Conservation (phyloP, 148 eudicot species). For the Arbutus unedo region DNA sequence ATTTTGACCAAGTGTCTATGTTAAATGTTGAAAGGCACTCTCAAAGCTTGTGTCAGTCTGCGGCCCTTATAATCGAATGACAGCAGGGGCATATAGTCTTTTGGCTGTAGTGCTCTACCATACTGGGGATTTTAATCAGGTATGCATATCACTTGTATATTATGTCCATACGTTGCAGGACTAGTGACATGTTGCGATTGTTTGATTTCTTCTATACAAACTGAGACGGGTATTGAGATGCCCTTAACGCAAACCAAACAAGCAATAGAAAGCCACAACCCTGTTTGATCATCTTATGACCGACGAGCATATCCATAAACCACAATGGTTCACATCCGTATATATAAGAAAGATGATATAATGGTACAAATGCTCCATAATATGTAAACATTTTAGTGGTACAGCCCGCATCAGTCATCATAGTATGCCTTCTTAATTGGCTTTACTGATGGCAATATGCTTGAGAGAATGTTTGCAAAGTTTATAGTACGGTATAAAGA, state of each 20-base stretch:
- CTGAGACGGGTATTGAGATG: not conserved
- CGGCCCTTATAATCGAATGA: conserved; percentile 99
- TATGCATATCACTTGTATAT: conserved; percentile 18
- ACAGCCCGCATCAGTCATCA: not conserved
- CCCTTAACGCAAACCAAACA: not conserved
- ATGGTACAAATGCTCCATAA: not conserved
- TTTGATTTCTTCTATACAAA: not conserved
- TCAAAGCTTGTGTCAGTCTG: conserved; percentile 96
- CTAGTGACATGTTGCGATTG: not conserved
- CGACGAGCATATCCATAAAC: not conserved
- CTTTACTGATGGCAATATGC: not conserved
- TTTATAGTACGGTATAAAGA: not conserved
- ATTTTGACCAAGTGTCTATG: conserved; percentile 15
- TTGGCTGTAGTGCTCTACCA: conserved; percentile 97
- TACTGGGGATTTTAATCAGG: conserved; percentile 99
- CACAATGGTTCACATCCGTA: not conserved
- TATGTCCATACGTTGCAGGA: not conserved
- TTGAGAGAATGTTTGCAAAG: not conserved
- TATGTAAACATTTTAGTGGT: not conserved
- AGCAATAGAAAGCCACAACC: not conserved
- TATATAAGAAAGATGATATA: no score
- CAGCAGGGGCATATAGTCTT: conserved; percentile 99
- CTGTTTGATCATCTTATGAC: not conserved
- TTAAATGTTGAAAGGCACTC: conserved; percentile 65
- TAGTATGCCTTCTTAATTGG: not conserved